These are phyloP conservation scores for Pythium periplocum DNA, from an alignment of 352 stramenopile genomes.

Conservation along the genomic window DNA sequence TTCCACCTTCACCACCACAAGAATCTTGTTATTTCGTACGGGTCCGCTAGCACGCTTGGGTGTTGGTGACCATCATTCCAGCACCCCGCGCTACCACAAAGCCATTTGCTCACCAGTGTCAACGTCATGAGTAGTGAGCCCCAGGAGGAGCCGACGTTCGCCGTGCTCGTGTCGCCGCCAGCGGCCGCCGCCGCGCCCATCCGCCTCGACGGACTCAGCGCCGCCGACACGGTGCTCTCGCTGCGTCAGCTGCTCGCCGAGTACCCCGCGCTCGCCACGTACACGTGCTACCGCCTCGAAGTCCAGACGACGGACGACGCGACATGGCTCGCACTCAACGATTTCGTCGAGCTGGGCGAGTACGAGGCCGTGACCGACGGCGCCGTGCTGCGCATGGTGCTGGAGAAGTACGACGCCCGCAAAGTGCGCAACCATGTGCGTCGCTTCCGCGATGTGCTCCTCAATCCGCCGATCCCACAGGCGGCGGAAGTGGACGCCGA, in stretches of 20 bases:
- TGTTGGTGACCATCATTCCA: too few relatives aligned
- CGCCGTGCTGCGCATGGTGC: constrained; percentile 68
- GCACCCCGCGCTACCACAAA: too few relatives aligned
- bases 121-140: background rate
- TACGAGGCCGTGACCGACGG: constrained; percentile 68
- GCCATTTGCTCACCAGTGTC: too few relatives aligned
- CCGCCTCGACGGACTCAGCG: constrained; percentile 65
- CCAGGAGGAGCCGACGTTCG: constrained; percentile 45
- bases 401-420: constrained; percentile 84
- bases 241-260: constrained; percentile 81
- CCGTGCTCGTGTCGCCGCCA: constrained; percentile 51
- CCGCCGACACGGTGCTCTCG: constrained; percentile 71
- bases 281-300: constrained; percentile 86
- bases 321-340: constrained; percentile 58
- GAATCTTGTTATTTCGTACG: too few relatives aligned
- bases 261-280: constrained; percentile 74
- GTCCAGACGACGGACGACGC: constrained; percentile 17
- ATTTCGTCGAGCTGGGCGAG: constrained; percentile 83
- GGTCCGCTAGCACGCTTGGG: too few relatives aligned
- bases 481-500: constrained; percentile 5
- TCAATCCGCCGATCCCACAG: constrained; percentile 82
- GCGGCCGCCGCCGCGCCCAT: constrained; percentile 23
- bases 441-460: constrained; percentile 75
- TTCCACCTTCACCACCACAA: too few relatives aligned
- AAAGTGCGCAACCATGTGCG: constrained; percentile 81